Conservation (phyloP, 441 rosid genomes). For the Pelargonium cotyledonis region DNA sequence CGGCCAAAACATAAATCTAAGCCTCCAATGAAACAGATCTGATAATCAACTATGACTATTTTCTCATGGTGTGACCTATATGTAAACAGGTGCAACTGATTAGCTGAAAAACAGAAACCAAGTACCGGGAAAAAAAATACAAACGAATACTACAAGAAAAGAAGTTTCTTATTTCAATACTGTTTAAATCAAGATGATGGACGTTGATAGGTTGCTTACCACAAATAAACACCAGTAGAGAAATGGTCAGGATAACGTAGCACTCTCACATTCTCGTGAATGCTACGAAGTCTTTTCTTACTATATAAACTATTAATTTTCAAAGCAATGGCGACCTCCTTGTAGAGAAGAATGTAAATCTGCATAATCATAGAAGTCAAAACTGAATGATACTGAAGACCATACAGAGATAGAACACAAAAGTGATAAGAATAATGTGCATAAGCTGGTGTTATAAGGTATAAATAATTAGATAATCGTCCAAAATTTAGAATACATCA, state of each 20-base stretch:
- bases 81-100: conserved; percentile 21
- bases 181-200: conserved; percentile 19
- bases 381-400: conserved; percentile 2
- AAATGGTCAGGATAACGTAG: conserved; percentile 97
- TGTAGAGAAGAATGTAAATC: conserved; percentile 94
- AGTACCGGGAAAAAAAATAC: background rate
- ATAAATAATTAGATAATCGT: background rate
- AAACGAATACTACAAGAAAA: background rate
- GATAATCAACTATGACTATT: conserved; percentile 85
- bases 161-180: conserved; percentile 19
- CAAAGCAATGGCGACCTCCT: conserved; percentile 96
- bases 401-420: background rate
- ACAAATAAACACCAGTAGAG: conserved; percentile 88
- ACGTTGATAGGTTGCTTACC: conserved; percentile 47
- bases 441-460: background rate
- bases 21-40: conserved; percentile 92
- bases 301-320: conserved; percentile 95
- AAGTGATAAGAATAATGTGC: background rate
- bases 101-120: conserved; percentile 1
- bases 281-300: conserved; percentile 83
- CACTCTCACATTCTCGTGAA: conserved; percentile 97
- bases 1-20: conserved; percentile 99
- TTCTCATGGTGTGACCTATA: conserved; percentile 99
- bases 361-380: conserved; percentile 35
- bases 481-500: background rate